phyloP scores from a whole-genome alignment of 208 protist genomes.

The Porcisia deanei region DNA sequence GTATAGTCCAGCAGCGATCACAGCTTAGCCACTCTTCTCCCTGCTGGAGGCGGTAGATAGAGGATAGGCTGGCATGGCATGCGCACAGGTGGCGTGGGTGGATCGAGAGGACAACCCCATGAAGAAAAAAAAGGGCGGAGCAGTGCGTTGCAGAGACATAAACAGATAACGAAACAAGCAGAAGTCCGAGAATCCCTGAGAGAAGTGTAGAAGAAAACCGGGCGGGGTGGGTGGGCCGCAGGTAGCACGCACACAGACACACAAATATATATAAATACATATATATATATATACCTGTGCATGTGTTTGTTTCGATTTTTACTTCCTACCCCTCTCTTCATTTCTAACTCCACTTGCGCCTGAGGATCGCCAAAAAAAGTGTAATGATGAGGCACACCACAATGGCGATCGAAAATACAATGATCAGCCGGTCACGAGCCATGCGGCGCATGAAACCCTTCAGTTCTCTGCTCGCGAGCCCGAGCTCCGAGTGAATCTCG shows the following conservation, averaged over 20 bases:
- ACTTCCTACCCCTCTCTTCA: neutral
- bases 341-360: conserved; percentile 31
- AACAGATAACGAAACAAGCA: too few relatives aligned
- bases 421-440: conserved; percentile 83
- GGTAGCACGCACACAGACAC: neutral
- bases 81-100: too few relatives aligned
- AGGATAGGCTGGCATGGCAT: neutral
- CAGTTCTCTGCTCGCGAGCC: conserved; percentile 40
- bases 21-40: neutral
- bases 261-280: neutral
- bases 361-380: conserved; percentile 56
- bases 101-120: too few relatives aligned
- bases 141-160: too few relatives aligned
- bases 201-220: too few relatives aligned
- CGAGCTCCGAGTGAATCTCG: conserved; percentile 49
- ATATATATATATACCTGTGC: neutral
- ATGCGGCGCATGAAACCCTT: conserved; percentile 81
- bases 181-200: too few relatives aligned
- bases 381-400: conserved; percentile 81
- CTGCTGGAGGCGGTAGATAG: neutral
- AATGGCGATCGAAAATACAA: conserved; percentile 79
- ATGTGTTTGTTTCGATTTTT: too few relatives aligned
- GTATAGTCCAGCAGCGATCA: too few relatives aligned
- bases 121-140: too few relatives aligned
- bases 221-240: neutral